Base-by-base conservation (phyloP, 1,139 yeast genomes). In the Pichia inconspicua region DNA sequence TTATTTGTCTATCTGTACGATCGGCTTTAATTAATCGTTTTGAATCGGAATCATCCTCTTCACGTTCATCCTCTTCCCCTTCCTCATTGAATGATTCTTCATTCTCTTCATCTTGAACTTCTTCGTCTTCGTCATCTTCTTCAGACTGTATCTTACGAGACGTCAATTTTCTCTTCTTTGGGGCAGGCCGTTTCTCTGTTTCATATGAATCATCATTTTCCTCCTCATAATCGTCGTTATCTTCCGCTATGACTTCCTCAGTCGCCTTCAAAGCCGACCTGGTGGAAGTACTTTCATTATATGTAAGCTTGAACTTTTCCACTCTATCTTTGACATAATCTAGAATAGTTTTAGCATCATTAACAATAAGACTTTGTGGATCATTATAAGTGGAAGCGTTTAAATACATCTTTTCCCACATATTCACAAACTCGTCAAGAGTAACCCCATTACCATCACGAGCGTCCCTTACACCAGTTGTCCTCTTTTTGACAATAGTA, bases 351-450 rank as follows among this genome's bases (percentile, higher is more conserved):
- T 62, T 63, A 4, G 87, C 78, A 59, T 80, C 81, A 31, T 67
- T 65, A 1, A 82, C 89, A 48, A 84, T 80, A 65, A 79, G 70
- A 48, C 84, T 78, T 19, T 72, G 77, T 1, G 78, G 72, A 53
- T 78, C 84, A 59, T 84, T 84, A 63, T 79, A 84, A 9, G 74
- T 67, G 35, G 67, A 63, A 25, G 90, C 87, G 63, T 84, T 84
- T 45, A 76, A 75, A 22, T 74, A 66, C 65, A 84, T 67, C 49
- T 76, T 62, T 55, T 74, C 69, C 59, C 83, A 78, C 65, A 82
- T 88, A 7, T 65, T 66, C 34, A 77, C 53, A 54, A 82, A 78
- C 44, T 74, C 79, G 1, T 61, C 42, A 11, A 53, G 28, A 3
- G 49, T n/a, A 8, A 43, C 27, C 1, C 40, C 49, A 30, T 40